Conservation (phyloP, 2,329 filamentous ascomycete genomes). For the Penicillium nordicum region DNA sequence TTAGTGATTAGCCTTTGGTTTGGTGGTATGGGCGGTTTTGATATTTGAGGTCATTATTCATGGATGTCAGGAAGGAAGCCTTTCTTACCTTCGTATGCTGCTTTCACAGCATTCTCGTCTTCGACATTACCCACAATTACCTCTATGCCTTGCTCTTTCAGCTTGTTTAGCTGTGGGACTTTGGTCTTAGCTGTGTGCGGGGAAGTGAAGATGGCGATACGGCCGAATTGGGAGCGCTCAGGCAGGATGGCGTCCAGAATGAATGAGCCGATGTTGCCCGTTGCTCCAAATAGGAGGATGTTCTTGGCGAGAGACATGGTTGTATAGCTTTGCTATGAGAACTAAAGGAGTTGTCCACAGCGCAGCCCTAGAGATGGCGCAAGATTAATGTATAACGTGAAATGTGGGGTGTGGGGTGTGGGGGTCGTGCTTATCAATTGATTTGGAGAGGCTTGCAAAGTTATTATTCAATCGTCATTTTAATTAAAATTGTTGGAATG, state of each 20-base stretch:
- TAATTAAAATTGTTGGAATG: background rate
- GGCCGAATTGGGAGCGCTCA: constrained; percentile 46
- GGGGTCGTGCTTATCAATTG: constrained; percentile 6
- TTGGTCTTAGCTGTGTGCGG: constrained; percentile 52
- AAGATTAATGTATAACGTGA: background rate
- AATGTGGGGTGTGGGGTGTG: constrained; percentile 11
- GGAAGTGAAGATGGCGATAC: constrained; percentile 58
- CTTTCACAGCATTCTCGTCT: constrained; percentile 50
- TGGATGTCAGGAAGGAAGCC: background rate
- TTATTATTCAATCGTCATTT: background rate
- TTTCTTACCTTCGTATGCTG: constrained; percentile 52
- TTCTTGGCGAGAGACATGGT: constrained; percentile 30
- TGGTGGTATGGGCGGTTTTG: background rate
- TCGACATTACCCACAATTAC: constrained; percentile 56
- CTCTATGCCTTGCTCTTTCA: constrained; percentile 49
- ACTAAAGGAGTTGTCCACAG: background rate
- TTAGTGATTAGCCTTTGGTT: constrained; percentile 1
- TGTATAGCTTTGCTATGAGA: background rate
- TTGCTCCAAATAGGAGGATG: constrained; percentile 54
- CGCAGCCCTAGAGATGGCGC: background rate
- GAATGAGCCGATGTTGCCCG: constrained; percentile 49
- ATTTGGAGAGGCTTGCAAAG: background rate
- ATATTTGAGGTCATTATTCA: background rate
- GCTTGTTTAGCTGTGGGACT: constrained; percentile 45
- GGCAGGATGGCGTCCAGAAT: constrained; percentile 51